Conservation (phyloP, 805 yeast species). For the Komagataella mondaviorum region DNA sequence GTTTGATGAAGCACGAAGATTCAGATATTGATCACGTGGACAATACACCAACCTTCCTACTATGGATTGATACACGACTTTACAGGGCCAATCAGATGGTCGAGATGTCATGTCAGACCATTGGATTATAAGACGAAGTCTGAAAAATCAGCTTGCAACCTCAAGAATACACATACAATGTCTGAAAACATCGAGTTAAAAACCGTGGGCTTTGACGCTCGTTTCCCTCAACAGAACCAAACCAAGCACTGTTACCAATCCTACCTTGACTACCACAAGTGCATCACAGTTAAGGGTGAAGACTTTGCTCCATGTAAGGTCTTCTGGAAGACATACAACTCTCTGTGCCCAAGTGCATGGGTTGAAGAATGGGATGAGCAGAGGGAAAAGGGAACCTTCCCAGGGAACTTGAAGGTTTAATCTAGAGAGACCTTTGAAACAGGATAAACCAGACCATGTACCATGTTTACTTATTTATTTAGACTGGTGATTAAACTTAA, state of each 20-base stretch:
- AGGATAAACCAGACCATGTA: background rate
- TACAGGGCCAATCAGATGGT: background rate
- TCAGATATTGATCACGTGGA: background rate
- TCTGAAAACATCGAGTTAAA: slow-evolving; percentile 30
- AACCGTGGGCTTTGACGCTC: slow-evolving; percentile 74
- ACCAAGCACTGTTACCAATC: slow-evolving; percentile 98
- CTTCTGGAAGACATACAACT: slow-evolving; percentile 80
- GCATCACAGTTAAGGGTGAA: slow-evolving; percentile 94
- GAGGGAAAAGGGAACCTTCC: slow-evolving; percentile 33
- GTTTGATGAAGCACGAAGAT: background rate
- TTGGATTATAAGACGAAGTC: background rate
- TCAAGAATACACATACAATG: slow-evolving; percentile 11
- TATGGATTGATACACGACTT: background rate
- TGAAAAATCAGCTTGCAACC: background rate
- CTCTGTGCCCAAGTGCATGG: slow-evolving; percentile 81
- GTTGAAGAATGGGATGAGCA: slow-evolving; percentile 81
- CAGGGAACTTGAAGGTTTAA: slow-evolving; percentile 18
- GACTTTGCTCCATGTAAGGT: slow-evolving; percentile 96
- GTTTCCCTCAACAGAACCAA: slow-evolving; percentile 96
- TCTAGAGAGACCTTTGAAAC: background rate
- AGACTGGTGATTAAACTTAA: background rate
- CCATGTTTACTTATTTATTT: background rate
- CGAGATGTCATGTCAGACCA: background rate
- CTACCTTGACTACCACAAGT: slow-evolving; percentile 95
- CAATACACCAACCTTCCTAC: background rate